Conservation (phyloP, 176 grass and related monocot genomes). For the Carex kokanica region DNA sequence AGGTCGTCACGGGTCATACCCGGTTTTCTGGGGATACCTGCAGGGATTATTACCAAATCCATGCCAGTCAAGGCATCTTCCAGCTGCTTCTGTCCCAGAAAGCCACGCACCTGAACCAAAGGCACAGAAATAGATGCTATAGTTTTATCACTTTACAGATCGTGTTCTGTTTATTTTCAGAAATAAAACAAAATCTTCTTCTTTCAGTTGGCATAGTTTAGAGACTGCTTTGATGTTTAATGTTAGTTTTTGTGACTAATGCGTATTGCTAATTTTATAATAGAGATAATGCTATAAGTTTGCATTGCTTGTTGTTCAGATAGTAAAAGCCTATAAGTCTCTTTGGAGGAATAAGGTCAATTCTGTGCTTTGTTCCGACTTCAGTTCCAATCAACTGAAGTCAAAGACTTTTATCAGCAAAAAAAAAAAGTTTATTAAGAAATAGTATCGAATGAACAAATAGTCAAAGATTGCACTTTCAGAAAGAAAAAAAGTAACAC, state of each 20-base stretch:
- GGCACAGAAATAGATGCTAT: neutral
- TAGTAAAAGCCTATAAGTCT: neutral
- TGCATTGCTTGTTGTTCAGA: neutral
- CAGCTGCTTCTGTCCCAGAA: constrained; percentile 67
- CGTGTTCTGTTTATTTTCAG: neutral
- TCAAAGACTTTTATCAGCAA: neutral
- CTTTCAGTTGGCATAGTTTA: neutral
- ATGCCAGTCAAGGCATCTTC: constrained; percentile 90
- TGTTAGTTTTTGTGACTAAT: neutral
- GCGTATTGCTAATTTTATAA: neutral
- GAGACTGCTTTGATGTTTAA: neutral
- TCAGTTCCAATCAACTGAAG: neutral
- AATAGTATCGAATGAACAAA: neutral
- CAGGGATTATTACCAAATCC: constrained; percentile 93
- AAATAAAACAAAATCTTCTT: neutral
- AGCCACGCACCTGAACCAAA: constrained; percentile 68
- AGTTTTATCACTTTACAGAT: neutral
- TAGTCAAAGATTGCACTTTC: neutral
- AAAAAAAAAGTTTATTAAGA: neutral
- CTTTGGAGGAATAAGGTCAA: neutral
- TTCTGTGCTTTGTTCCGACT: neutral
- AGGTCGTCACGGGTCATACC: constrained; percentile 99
- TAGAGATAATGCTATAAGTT: neutral
- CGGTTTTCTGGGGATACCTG: constrained; percentile 90
- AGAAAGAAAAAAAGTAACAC: neutral